Evolutionary conservation across 257 asterid species (phyloP).

Genomic region (Scutellaria galericulata): DNA sequence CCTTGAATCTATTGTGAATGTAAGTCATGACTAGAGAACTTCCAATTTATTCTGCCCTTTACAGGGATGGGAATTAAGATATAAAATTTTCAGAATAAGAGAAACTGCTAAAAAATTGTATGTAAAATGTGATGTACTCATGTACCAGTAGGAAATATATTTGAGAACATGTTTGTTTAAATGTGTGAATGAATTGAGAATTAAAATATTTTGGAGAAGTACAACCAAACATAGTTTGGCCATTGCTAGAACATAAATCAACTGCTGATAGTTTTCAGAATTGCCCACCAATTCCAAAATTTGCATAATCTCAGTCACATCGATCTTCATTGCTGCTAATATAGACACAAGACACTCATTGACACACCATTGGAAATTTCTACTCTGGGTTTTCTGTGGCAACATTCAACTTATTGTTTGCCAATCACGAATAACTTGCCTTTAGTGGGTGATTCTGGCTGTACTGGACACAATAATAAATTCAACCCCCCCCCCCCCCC

Average conservation of each 20-base stretch:
- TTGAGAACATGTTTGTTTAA: not conserved
- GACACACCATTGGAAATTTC: not conserved
- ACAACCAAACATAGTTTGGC: too few species aligned
- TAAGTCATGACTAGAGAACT: not conserved
- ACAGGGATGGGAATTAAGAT: not conserved
- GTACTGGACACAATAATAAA: too few species aligned
- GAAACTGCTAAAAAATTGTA: not conserved
- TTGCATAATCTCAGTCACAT: not conserved
- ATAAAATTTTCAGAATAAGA: not conserved
- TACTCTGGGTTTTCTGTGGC: not conserved
- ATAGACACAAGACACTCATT: not conserved
- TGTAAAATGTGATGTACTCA: not conserved
- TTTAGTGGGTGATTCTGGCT: too few species aligned
- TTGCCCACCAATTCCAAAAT: not conserved
- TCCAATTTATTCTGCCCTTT: not conserved
- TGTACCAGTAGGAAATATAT: not conserved
- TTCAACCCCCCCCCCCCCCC: too few species aligned
- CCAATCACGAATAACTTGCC: too few species aligned
- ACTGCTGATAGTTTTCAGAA: not conserved
- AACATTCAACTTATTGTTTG: not conserved
- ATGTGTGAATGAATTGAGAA: not conserved
- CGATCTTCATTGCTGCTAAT: not conserved
- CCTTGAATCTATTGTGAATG: constrained; percentile 4
- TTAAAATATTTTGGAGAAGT: not conserved
- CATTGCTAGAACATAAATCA: not conserved